Evolutionary conservation across 345 rosid species (phyloP).

Genomic region (Aethionema arabicum): DNA sequence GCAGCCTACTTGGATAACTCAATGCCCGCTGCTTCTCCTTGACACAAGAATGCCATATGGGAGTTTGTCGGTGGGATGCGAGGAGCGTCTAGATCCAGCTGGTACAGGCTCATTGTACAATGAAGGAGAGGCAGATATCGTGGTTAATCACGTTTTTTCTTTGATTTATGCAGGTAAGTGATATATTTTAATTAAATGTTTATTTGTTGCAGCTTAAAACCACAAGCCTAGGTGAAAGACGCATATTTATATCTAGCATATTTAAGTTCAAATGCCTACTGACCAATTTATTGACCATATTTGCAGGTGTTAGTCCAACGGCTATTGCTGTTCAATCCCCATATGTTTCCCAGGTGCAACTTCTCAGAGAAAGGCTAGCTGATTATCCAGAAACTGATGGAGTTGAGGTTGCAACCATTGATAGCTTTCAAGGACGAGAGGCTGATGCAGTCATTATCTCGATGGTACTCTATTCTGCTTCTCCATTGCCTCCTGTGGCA

Average conservation of each 20-base stretch:
- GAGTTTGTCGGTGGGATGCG: constrained; percentile 82
- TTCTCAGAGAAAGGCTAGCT: constrained; percentile 78
- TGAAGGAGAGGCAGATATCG: constrained; percentile 98
- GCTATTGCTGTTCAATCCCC: constrained; percentile 93
- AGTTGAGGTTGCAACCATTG: constrained; percentile 91
- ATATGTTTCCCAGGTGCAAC: constrained; percentile 96
- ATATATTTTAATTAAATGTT: constrained; percentile 4
- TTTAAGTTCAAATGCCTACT: constrained; percentile 9
- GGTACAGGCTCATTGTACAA: constrained; percentile 95
- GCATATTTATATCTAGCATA: not conserved
- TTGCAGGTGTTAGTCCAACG: constrained; percentile 76
- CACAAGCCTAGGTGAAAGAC: not conserved
- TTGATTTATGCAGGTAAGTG: constrained; percentile 72
- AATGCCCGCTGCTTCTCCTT: constrained; percentile 84
- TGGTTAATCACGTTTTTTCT: constrained; percentile 78
- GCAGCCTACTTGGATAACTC: constrained; percentile 95
- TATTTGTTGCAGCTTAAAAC: not conserved
- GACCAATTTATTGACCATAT: constrained; percentile 9
- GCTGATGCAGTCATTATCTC: constrained; percentile 97
- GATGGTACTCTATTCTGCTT: constrained; percentile 54
- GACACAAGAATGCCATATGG: constrained; percentile 97
- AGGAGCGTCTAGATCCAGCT: constrained; percentile 95
- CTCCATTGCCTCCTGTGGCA: not conserved
- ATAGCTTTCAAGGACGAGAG: constrained; percentile 95
- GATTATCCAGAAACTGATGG: constrained; percentile 78